Evolutionary conservation across 768 basidiomycete genomes (phyloP).

Genomic region (Lactifluus subvellereus): DNA sequence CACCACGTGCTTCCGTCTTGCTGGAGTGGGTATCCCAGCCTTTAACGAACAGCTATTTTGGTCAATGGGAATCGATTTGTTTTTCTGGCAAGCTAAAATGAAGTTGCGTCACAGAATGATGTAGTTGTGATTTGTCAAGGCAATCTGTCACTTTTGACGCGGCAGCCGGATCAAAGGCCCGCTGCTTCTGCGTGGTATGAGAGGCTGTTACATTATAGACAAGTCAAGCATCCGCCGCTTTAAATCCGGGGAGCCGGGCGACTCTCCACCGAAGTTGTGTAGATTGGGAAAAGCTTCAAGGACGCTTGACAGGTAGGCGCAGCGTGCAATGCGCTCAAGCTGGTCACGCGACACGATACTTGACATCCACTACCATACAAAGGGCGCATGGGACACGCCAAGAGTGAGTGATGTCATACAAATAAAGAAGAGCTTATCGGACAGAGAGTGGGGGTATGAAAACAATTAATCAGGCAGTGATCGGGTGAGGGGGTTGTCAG

Average conservation of each 20-base stretch:
- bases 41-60: not conserved
- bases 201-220: not conserved
- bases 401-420: not conserved
- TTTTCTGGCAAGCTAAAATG: not conserved
- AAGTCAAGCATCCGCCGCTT: not conserved
- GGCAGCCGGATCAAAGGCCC: not conserved
- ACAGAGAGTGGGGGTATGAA: not conserved
- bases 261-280: not conserved
- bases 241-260: not conserved
- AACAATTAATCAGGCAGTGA: not conserved
- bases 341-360: not conserved
- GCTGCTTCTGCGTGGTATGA: not conserved
- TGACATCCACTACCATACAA: not conserved
- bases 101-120: not conserved
- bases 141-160: not conserved
- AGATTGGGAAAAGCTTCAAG: not conserved
- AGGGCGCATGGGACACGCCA: not conserved
- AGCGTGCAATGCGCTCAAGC: not conserved
- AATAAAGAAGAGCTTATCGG: not conserved
- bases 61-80: not conserved
- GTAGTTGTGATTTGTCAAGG: not conserved
- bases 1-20: too few relatives aligned
- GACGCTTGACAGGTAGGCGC: not conserved
- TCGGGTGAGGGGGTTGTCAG: not conserved
- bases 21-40: too few relatives aligned